Percentiles rank a stretch among this genome's conserved stretches.
Conservation (phyloP, 371 early-diverging fungal species). For the Mortierella sp. region DNA sequence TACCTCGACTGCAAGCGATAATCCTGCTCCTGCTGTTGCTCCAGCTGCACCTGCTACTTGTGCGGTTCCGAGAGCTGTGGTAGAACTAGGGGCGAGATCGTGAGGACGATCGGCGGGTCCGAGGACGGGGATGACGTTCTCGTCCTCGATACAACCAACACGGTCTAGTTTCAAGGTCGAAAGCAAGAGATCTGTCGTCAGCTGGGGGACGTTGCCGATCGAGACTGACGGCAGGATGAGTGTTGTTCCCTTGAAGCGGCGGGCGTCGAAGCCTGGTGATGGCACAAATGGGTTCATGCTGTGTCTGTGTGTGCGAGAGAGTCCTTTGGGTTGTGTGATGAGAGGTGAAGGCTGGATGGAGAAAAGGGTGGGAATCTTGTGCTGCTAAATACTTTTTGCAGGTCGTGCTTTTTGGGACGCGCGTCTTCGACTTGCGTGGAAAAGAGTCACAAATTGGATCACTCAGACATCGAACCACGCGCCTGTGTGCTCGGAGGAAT, state of each 20-base stretch:
- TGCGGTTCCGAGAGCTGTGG: background rate
- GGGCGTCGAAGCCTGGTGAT: constrained; percentile 57
- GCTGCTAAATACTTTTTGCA: background rate
- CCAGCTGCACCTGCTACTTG: constrained; percentile 19
- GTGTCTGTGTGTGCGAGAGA: no score
- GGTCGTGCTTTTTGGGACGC: background rate
- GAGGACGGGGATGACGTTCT: constrained; percentile 68
- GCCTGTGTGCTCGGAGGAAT: no score
- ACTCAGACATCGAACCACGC: no score
- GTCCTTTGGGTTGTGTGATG: background rate
- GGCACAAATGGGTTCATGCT: constrained; percentile 65
- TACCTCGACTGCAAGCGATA: constrained; percentile 59
- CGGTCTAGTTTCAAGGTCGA: constrained; percentile 74
- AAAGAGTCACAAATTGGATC: constrained; percentile 2
- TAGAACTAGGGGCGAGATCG: background rate
- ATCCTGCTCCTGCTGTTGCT: constrained; percentile 1
- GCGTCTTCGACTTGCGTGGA: constrained; percentile 9
- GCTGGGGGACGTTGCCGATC: constrained; percentile 86
- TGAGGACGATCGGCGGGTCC: constrained; percentile 46
- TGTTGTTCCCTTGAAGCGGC: constrained; percentile 59
- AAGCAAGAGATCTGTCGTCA: constrained; percentile 78
- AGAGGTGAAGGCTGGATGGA: no score
- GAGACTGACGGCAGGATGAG: constrained; percentile 80
- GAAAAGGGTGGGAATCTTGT: background rate
- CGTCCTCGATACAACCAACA: constrained; percentile 74